Evolutionary conservation across 2,329 filamentous ascomycete species (phyloP).

Genomic region (Fusarium brevicatenulatum): DNA sequence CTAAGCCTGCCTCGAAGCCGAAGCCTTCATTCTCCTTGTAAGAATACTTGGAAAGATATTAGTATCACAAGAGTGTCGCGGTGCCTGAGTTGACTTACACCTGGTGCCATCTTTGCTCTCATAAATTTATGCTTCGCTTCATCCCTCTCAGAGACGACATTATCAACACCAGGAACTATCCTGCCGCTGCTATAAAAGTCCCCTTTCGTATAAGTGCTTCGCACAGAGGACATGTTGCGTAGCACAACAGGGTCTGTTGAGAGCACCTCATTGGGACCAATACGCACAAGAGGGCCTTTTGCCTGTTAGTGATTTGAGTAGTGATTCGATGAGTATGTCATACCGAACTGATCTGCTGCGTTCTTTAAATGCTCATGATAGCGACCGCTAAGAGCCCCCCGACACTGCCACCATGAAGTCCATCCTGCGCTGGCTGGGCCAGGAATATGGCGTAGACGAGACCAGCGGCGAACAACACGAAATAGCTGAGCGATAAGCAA

Average conservation of each 20-base stretch:
- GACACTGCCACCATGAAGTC: conserved; percentile 47
- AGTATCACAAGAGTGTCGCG: background rate
- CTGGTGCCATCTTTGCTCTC: conserved; percentile 57
- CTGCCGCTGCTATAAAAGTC: conserved; percentile 60
- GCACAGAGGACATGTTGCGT: conserved; percentile 50
- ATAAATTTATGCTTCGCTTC: conserved; percentile 57
- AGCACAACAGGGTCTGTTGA: conserved; percentile 54
- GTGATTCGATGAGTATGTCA: background rate
- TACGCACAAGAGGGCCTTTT: conserved; percentile 51
- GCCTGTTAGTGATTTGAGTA: background rate
- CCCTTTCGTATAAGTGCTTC: conserved; percentile 51
- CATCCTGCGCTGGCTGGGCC: conserved; percentile 41
- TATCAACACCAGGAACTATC: conserved; percentile 64
- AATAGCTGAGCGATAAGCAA: background rate
- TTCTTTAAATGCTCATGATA: conserved; percentile 44
- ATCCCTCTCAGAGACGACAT: conserved; percentile 62
- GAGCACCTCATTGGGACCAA: conserved; percentile 56
- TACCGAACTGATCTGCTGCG: conserved; percentile 43
- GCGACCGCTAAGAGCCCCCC: conserved; percentile 40
- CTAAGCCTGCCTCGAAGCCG: conserved; percentile 53
- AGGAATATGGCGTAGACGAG: conserved; percentile 45
- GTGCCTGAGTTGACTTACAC: conserved; percentile 46
- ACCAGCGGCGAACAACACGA: conserved; percentile 37
- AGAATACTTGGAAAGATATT: conserved; percentile 54
- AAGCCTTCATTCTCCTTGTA: conserved; percentile 60